These are phyloP conservation scores for Mucor lusitanicus DNA, from an alignment of 371 early-diverging fungal species.

Conservation along the genomic window DNA sequence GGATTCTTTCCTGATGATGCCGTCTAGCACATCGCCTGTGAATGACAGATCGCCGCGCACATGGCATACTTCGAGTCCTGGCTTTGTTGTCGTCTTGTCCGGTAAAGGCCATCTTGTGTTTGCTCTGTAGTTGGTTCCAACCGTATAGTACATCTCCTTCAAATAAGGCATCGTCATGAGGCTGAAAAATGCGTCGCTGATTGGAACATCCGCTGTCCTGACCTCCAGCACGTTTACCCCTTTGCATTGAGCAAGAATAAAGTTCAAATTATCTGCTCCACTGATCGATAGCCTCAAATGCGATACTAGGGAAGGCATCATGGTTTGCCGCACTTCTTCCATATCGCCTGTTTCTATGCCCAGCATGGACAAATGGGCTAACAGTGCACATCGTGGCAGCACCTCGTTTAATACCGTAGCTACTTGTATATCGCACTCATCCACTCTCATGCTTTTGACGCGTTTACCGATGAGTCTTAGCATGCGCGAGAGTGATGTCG, in stretches of 20 bases:
- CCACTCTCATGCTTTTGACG: conserved; percentile 21
- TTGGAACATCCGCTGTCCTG: neutral
- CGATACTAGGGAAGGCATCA: neutral
- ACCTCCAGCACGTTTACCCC: neutral
- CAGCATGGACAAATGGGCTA: conserved; percentile 25
- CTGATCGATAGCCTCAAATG: neutral
- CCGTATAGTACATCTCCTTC: neutral
- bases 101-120: neutral
- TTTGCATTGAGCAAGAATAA: neutral
- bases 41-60: neutral
- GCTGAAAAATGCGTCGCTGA: neutral
- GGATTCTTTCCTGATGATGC: neutral
- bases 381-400: conserved; percentile 6
- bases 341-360: conserved; percentile 2
- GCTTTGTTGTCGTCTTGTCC: neutral
- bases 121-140: neutral
- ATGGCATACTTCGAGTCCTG: neutral
- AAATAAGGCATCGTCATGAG: neutral
- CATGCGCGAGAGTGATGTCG: conserved; percentile 6
- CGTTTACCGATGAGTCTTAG: conserved; percentile 31
- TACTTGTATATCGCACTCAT: conserved; percentile 7
- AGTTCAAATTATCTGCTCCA: neutral
- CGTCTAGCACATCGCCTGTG: neutral
- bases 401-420: conserved; percentile 5
- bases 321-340: neutral